Evolutionary conservation across 1,284 basidiomycete species (phyloP).

Genomic region (Coniophora puteana): DNA sequence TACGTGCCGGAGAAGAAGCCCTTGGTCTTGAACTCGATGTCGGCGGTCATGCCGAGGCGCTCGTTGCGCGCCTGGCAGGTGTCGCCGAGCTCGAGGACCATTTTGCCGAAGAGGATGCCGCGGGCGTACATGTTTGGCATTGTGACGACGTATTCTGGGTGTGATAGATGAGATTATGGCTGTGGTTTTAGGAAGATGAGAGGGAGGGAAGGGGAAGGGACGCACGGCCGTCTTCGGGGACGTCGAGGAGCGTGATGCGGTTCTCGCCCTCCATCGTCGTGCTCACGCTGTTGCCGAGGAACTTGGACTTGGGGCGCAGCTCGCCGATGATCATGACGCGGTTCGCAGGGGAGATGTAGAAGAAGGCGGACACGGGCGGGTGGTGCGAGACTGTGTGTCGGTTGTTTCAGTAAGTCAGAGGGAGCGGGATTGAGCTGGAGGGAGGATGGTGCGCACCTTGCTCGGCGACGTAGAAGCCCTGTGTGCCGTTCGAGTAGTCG

Average conservation of each 20-base stretch:
- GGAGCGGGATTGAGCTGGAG: slow-evolving; percentile 2
- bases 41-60: slow-evolving; percentile 70
- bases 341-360: slow-evolving; percentile 94
- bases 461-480: slow-evolving; percentile 96
- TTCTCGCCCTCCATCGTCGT: slow-evolving; percentile 98
- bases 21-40: slow-evolving; percentile 98
- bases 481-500: slow-evolving; percentile 87
- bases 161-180: slow-evolving; percentile 8
- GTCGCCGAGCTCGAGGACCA: slow-evolving; percentile 97
- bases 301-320: slow-evolving; percentile 92
- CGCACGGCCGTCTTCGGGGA: slow-evolving; percentile 82
- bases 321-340: slow-evolving; percentile 85
- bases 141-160: slow-evolving; percentile 75
- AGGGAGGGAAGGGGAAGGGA: slow-evolving; percentile 8
- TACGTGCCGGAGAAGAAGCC: slow-evolving; percentile 98
- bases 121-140: slow-evolving; percentile 99
- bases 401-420: no score
- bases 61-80: slow-evolving; percentile 85
- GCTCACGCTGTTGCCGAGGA: slow-evolving; percentile 94
- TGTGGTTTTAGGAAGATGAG: slow-evolving; percentile 5
- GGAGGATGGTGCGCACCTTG: slow-evolving; percentile 58
- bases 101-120: slow-evolving; percentile 96
- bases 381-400: slow-evolving; percentile 94
- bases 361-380: slow-evolving; percentile 95
- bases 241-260: slow-evolving; percentile 75